These are phyloP conservation scores for Xylaria nigripes DNA, from an alignment of 495 filamentous ascomycete species.

Conservation along the genomic window DNA sequence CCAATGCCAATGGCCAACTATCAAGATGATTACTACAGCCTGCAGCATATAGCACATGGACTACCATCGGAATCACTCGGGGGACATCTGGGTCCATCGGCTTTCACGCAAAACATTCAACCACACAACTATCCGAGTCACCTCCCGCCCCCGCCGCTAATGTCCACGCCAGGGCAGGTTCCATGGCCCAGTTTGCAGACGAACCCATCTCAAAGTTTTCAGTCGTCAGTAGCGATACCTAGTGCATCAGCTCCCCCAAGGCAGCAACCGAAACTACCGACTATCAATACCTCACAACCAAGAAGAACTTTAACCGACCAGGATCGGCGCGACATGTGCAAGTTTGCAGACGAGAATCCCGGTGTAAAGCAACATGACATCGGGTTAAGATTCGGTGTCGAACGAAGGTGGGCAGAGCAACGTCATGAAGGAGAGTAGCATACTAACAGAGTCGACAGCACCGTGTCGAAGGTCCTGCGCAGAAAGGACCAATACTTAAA, in stretches of 20 bases:
- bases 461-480: constrained; percentile 93
- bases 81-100: constrained; percentile 36
- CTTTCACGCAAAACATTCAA: constrained; percentile 31
- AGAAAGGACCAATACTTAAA: constrained; percentile 96
- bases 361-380: constrained; percentile 97
- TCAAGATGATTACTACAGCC: constrained; percentile 31
- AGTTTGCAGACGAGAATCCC: constrained; percentile 91
- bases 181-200: constrained; percentile 66
- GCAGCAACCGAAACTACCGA: constrained; percentile 38
- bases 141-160: constrained; percentile 46
- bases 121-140: constrained; percentile 27
- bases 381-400: constrained; percentile 92
- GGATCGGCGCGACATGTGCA: constrained; percentile 86
- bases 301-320: constrained; percentile 89
- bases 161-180: constrained; percentile 48
- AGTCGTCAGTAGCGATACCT: constrained; percentile 49
- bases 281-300: constrained; percentile 52
- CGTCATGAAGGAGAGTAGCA: neutral
- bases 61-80: constrained; percentile 38
- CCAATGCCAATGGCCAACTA: constrained; percentile 42
- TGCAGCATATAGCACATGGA: constrained; percentile 37
- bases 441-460: constrained; percentile 48
- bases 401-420: constrained; percentile 70
- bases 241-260: constrained; percentile 43
- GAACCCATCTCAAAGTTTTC: constrained; percentile 42